A percentile compares a stretch with the other conserved stretches of the same genome.
phyloP scores from a whole-genome alignment of 2,329 filamentous ascomycete genomes.

The Fusarium floridanum region DNA sequence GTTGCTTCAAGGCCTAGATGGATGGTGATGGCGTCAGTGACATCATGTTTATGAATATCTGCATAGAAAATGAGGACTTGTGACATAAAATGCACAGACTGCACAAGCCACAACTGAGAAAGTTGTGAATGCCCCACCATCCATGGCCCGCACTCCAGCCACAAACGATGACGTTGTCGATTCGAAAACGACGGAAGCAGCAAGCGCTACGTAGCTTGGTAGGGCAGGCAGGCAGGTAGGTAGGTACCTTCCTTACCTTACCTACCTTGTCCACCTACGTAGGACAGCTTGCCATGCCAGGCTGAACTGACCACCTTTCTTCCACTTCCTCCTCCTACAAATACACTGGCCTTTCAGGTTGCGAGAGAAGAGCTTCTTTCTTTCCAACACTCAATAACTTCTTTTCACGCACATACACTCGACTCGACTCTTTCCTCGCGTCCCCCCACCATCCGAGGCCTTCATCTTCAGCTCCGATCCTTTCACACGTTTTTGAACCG shows the following conservation, averaged over 20 bases:
- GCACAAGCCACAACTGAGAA: constrained; percentile 23
- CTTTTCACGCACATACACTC: background rate
- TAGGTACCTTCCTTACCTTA: background rate
- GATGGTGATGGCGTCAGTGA: background rate
- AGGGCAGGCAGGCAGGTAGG: background rate
- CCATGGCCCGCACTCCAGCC: constrained; percentile 42
- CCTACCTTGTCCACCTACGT: background rate
- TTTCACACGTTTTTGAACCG: constrained; percentile 5
- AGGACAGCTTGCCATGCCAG: constrained; percentile 45
- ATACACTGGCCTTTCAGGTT: constrained; percentile 33
- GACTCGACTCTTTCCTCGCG: background rate
- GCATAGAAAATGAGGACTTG: background rate
- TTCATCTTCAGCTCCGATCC: constrained; percentile 17
- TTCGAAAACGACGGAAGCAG: constrained; percentile 42
- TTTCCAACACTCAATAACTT: constrained; percentile 1
- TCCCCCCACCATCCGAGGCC: constrained; percentile 12
- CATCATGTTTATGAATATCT: background rate
- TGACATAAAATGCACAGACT: constrained; percentile 2
- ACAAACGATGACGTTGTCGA: constrained; percentile 54
- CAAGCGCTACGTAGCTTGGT: constrained; percentile 13
- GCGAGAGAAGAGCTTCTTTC: background rate
- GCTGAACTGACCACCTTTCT: constrained; percentile 50
- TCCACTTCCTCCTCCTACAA: constrained; percentile 30
- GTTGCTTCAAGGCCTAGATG: background rate
- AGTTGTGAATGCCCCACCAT: constrained; percentile 23